Evolutionary conservation across 305 asterid genomes (phyloP), one percentile per base, ranked within the genome.

Genomic region (Solanum hybrid): DNA sequence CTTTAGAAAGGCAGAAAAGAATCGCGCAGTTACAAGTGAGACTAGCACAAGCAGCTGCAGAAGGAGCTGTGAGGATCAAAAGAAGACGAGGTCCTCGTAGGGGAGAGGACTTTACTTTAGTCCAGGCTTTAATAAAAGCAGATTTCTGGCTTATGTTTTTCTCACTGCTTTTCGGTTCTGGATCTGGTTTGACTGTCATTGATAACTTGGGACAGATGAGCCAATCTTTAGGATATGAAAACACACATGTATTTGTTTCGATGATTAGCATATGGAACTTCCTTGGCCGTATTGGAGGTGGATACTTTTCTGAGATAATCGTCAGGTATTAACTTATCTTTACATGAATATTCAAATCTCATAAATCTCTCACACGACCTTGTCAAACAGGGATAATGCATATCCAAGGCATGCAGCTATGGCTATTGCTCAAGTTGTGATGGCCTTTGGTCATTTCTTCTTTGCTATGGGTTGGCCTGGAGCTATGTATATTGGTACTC

Each of bases 381-480:
- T 76, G 28, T 74, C 42, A 36, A 85, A 90, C 93, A 93, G 95
- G 92, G 93, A 93, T 88, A 91, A 92, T 35, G 94, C 94, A 24
- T 93, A 89, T 92, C 95, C 95, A 35, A 92, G 95, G 89, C 93
- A 90, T 7, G 79, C 88, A 33, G 91, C 93, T 28, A 89, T 93
- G 90, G 93, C 92, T 35, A 67, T 89, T 75, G 94, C 95, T 39
- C 95, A 93, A 87, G 86, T 36, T 12, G 46, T 92, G 14, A 92
- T 93, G 95, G 95, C 93, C 29, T 31, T 93, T 12, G 95, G 95
- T 26, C 94, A 93, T 89, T 92, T 93, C 88, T 34, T 90, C 88
- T 91, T 92, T n/a, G 95, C 95, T 5, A 93, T 92, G 95, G 94
- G 92, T 69, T 92, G 94, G 93, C 92, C 93, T 1, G 92, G 94